Evolutionary conservation across 352 stramenopile genomes (phyloP).

Genomic region (Aphanomyces euteiches): DNA sequence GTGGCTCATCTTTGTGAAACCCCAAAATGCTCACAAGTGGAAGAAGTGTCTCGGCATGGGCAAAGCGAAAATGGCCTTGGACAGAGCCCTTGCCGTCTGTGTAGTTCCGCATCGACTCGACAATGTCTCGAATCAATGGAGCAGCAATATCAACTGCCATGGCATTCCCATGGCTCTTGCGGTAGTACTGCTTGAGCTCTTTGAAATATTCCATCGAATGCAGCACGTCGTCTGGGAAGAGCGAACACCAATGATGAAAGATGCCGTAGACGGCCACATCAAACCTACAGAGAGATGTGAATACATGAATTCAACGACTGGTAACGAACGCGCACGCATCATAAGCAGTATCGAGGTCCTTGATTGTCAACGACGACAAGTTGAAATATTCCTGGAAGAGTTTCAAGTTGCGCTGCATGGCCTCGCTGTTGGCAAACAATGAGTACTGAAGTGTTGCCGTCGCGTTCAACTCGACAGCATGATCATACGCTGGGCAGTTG

Average conservation of each 20-base stretch:
- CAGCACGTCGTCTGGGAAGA: constrained; percentile 64
- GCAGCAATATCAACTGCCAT: constrained; percentile 70
- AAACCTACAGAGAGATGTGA: constrained; percentile 39
- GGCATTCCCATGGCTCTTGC: constrained; percentile 70
- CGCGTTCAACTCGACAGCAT: constrained; percentile 56
- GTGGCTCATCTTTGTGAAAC: constrained; percentile 62
- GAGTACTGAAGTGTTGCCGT: constrained; percentile 53
- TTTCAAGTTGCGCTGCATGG: constrained; percentile 53
- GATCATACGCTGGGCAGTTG: constrained; percentile 68
- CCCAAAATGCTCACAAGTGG: constrained; percentile 70
- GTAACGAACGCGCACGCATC: constrained; percentile 49
- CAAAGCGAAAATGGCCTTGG: constrained; percentile 76
- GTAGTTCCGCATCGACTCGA: constrained; percentile 49
- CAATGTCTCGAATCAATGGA: constrained; percentile 63
- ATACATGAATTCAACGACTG: not conserved
- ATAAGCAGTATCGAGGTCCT: constrained; percentile 75
- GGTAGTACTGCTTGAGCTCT: constrained; percentile 85
- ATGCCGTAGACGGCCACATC: constrained; percentile 55
- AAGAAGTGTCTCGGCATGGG: constrained; percentile 78
- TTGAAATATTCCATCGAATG: constrained; percentile 82
- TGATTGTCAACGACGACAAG: constrained; percentile 40
- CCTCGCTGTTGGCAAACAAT: constrained; percentile 45
- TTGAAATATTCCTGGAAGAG: constrained; percentile 42
- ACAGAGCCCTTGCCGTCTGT: constrained; percentile 39
- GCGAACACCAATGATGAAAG: constrained; percentile 57